A percentile compares a stretch with the other conserved stretches of the same genome.
Conservation (phyloP, 495 filamentous ascomycete genomes). For the Tuber melanosporum region DNA sequence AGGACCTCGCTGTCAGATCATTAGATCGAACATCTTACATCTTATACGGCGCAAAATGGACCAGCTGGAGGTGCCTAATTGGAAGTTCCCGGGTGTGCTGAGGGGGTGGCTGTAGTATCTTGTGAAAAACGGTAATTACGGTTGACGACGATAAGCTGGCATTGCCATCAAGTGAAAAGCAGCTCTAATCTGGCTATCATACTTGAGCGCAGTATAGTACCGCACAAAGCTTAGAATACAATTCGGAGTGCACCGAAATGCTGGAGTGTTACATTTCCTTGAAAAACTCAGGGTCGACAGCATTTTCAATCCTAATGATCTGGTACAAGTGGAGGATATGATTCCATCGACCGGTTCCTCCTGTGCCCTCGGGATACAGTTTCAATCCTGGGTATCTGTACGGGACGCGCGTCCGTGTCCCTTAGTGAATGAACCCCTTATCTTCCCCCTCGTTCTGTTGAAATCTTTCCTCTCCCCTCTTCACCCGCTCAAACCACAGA, state of each 20-base stretch:
- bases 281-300: neutral
- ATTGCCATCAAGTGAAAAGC: too few relatives aligned
- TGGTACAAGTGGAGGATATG: neutral
- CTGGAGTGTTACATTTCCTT: neutral
- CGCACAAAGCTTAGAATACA: neutral
- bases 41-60: too few relatives aligned
- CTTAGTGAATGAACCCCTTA: neutral
- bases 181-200: too few relatives aligned
- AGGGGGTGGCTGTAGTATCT: too few relatives aligned
- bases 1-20: too few relatives aligned
- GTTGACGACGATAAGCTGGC: too few relatives aligned
- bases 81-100: too few relatives aligned
- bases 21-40: too few relatives aligned
- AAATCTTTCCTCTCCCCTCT: neutral
- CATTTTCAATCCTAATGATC: neutral
- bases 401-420: neutral
- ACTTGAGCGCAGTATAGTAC: too few relatives aligned
- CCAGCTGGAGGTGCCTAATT: too few relatives aligned
- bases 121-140: too few relatives aligned
- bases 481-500: neutral
- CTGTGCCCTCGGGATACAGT: neutral
- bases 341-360: neutral
- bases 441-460: neutral
- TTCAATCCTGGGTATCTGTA: neutral
- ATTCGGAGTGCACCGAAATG: neutral